Evolutionary conservation across 192 early-diverging fungal species (phyloP).

Genomic region (Paraglomus occultum): DNA sequence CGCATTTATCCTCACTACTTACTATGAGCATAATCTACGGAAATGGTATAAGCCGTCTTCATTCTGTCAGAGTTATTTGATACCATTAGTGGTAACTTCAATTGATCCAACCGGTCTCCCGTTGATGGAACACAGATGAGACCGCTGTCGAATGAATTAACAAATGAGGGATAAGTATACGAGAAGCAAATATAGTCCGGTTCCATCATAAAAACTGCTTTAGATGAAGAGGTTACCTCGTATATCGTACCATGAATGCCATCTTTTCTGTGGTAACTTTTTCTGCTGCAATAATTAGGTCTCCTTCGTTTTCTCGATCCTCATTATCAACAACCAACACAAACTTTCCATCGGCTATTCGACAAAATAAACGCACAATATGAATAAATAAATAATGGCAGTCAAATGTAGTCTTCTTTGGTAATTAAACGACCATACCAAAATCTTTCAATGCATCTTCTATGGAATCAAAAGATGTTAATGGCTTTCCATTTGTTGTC

Average conservation of each 20-base stretch:
- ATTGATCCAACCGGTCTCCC: slow-evolving; percentile 75
- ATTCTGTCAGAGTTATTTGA: slow-evolving; percentile 84
- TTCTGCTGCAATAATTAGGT: slow-evolving; percentile 96
- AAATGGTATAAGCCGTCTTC: slow-evolving; percentile 93
- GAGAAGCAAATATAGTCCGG: not conserved
- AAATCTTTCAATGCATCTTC: slow-evolving; percentile 63
- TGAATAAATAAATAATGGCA: not conserved
- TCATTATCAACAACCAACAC: slow-evolving; percentile 96
- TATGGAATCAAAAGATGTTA: slow-evolving; percentile 58
- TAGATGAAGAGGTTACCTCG: slow-evolving; percentile 56
- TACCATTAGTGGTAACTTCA: slow-evolving; percentile 95
- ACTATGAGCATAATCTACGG: slow-evolving; percentile 78
- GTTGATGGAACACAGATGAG: slow-evolving; percentile 87
- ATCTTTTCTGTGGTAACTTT: slow-evolving; percentile 87
- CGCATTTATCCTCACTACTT: no score
- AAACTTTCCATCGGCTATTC: slow-evolving; percentile 73
- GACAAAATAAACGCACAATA: not conserved
- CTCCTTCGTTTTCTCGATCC: slow-evolving; percentile 99
- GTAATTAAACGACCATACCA: slow-evolving; percentile 42
- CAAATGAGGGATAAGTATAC: not conserved
- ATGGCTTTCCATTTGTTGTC: not conserved
- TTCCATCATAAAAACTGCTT: not conserved
- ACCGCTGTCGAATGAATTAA: slow-evolving; percentile 54
- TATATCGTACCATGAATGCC: slow-evolving; percentile 95
- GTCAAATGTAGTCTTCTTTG: no score